Base-by-base conservation (phyloP, 805 yeast species). In the Candida odintsovae region DNA sequence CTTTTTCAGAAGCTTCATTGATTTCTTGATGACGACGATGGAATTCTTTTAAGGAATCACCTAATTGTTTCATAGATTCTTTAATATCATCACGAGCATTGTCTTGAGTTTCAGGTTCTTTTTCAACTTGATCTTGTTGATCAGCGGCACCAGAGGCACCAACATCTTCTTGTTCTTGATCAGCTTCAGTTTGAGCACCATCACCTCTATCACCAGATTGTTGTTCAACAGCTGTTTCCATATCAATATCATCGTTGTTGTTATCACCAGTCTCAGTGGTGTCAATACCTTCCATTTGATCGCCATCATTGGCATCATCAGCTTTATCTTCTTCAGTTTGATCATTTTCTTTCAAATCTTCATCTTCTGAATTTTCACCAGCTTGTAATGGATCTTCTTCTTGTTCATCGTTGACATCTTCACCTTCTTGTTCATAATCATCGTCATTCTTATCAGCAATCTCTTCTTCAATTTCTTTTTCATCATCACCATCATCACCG, bases 1-100 rank as follows among this genome's bases (percentile, higher is more conserved):
- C 78, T 22, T 67, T 67, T 29, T 70, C 67, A 3, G 76, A 66
- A 10, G 86, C 79, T 52, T 87, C 90, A 53, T 82, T 73, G 50
- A 94, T 92, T 56, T 90, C 97, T 63, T 87, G 89, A 52, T 86
- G 82, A 56, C 96, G 84, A 61, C 88, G 85, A 62, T 92, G 95
- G 68, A 86, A 92, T 60, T 90, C 96, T 56, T 92, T 87, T 68
- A 90, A 63, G 1, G 96, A 79, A 65, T 90, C 97, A 44, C 99
- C 98, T 13, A 94, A 73, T 61, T 90, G 90, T 62, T 86, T 86
- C 66, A 92, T 71, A 0, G 95, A 80, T 56, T 89, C 90, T 47
- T 77, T 75, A 37, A 87, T 89, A 56, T 76, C 75, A 44, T 84
- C 83, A 45, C 88, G 70, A 18, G 86, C 79, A 18, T 73, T 69